Conservation (phyloP, 2,329 filamentous ascomycete species). For the Hypoxylon sp. region DNA sequence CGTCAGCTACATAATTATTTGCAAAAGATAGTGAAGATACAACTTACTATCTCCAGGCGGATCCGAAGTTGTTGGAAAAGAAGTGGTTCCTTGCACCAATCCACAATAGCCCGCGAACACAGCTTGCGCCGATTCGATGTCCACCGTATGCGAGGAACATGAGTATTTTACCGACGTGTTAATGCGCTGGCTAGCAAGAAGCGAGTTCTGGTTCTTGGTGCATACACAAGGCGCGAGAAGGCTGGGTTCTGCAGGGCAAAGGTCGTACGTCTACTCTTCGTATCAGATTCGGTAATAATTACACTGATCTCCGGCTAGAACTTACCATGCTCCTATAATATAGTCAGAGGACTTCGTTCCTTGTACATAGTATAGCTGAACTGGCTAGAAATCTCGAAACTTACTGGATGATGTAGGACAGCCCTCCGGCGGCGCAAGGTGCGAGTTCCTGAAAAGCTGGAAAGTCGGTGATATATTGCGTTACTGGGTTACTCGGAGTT, state of each 20-base stretch:
- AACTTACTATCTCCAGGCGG: slow-evolving; percentile 67
- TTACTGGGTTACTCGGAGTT: slow-evolving; percentile 61
- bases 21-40: not conserved
- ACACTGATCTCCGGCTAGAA: slow-evolving; percentile 13
- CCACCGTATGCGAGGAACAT: slow-evolving; percentile 64
- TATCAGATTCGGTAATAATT: slow-evolving; percentile 8
- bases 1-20: slow-evolving; percentile 14
- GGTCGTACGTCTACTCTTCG: slow-evolving; percentile 51
- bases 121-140: slow-evolving; percentile 64
- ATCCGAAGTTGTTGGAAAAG: slow-evolving; percentile 61
- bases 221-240: slow-evolving; percentile 67
- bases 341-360: slow-evolving; percentile 8
- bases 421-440: slow-evolving; percentile 59
- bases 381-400: slow-evolving; percentile 42
- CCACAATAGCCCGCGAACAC: slow-evolving; percentile 68
- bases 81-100: slow-evolving; percentile 64
- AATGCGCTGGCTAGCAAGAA: slow-evolving; percentile 60
- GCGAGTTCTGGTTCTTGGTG: slow-evolving; percentile 64
- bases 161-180: slow-evolving; percentile 60
- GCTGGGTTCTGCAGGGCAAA: slow-evolving; percentile 59
- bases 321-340: slow-evolving; percentile 54
- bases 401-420: slow-evolving; percentile 59
- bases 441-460: slow-evolving; percentile 60
- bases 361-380: not conserved
- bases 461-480: slow-evolving; percentile 66